A percentile compares a stretch with the other conserved stretches of the same genome.
Evolutionary conservation across 2,329 filamentous ascomycete genomes (phyloP).

Genomic region (Penicillium sp.): DNA sequence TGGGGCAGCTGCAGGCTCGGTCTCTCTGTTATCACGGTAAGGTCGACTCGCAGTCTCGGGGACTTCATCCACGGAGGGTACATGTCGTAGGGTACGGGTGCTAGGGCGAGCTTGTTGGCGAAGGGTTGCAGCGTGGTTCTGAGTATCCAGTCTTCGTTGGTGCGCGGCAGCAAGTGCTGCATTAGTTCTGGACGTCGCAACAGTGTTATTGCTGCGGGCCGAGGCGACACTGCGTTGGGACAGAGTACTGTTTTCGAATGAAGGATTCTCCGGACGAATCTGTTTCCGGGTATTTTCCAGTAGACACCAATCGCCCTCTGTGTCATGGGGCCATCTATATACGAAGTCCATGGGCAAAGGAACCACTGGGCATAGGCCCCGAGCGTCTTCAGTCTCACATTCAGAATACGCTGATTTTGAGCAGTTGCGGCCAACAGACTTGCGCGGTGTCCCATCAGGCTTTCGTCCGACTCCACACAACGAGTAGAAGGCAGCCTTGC

Average conservation of each 20-base stretch:
- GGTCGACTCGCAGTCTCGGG: conserved; percentile 19
- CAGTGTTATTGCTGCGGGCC: conserved; percentile 28
- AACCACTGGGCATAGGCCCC: conserved; percentile 49
- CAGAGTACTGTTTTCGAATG: conserved; percentile 31
- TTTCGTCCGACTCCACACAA: conserved; percentile 51
- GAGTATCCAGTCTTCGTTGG: conserved; percentile 43
- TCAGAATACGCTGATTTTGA: conserved; percentile 52
- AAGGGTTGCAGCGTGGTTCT: conserved; percentile 53
- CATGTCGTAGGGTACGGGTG: conserved; percentile 33
- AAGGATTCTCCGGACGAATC: conserved; percentile 29
- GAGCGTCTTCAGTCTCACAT: conserved; percentile 50
- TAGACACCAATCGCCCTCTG: conserved; percentile 48
- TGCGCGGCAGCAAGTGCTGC: conserved; percentile 46
- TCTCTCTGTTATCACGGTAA: conserved; percentile 23
- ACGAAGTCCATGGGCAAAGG: conserved; percentile 51
- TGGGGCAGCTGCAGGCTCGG: conserved; percentile 9
- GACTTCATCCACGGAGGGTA: conserved; percentile 30
- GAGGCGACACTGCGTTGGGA: conserved; percentile 32
- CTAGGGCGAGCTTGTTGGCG: conserved; percentile 49
- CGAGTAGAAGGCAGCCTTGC: conserved; percentile 48
- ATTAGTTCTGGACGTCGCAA: conserved; percentile 41
- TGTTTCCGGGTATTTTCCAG: conserved; percentile 23
- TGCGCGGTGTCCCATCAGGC: conserved; percentile 45
- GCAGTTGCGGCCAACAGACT: conserved; percentile 50
- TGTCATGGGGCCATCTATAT: conserved; percentile 48